phyloP scores from a whole-genome alignment of 1,139 yeast genomes.

The Wickerhamomyces sp. region DNA sequence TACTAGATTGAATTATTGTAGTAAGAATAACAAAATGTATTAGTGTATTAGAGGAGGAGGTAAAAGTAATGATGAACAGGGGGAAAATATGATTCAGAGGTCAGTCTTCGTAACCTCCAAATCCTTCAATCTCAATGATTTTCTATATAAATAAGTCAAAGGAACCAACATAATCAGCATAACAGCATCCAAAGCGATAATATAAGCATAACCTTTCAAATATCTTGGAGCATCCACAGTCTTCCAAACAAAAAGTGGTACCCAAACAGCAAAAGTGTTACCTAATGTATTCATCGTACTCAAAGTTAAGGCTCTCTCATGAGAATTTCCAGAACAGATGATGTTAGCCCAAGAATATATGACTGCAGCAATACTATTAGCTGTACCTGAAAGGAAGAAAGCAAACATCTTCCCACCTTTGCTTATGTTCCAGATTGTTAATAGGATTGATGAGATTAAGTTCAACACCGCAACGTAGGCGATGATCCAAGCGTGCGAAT shows the following conservation, averaged over 20 bases:
- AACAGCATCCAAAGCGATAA: conserved; percentile 24
- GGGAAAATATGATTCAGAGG: background rate
- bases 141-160: background rate
- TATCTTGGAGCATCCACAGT: conserved; percentile 52
- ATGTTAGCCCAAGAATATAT: conserved; percentile 33
- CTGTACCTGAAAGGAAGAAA: conserved; percentile 30
- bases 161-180: conserved; percentile 8
- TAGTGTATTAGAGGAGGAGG: too few species aligned
- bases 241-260: conserved; percentile 45
- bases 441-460: conserved; percentile 2
- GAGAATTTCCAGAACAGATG: conserved; percentile 31
- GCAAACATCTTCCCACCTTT: conserved; percentile 30
- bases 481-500: conserved; percentile 46
- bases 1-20: too few species aligned
- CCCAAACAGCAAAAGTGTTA: conserved; percentile 46
- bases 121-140: background rate
- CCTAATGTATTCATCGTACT: conserved; percentile 36
- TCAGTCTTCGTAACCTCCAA: background rate
- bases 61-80: too few species aligned
- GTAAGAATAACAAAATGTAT: too few species aligned
- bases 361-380: conserved; percentile 32
- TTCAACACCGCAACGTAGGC: conserved; percentile 7
- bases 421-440: conserved; percentile 20
- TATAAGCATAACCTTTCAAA: conserved; percentile 44
- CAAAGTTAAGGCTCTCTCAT: conserved; percentile 32